These are phyloP conservation scores for Chamaenerion angustifolium DNA, from an alignment of 345 rosid species.

Conservation along the genomic window DNA sequence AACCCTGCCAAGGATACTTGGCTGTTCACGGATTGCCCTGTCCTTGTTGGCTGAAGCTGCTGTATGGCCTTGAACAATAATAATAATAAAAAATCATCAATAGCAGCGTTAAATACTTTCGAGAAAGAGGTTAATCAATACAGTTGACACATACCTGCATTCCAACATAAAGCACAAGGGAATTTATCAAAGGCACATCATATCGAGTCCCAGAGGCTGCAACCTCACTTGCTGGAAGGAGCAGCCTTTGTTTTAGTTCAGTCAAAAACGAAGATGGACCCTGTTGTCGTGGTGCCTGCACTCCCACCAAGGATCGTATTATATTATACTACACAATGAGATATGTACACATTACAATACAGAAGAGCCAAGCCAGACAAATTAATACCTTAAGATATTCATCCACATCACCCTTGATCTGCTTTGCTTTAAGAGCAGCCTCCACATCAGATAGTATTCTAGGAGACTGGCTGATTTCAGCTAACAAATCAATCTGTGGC, in stretches of 20 bases:
- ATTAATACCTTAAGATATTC: constrained; percentile 93
- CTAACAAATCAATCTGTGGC: constrained; percentile 81
- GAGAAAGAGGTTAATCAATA: too few species aligned
- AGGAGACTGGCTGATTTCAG: constrained; percentile 73
- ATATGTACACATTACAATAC: too few species aligned
- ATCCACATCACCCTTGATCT: constrained; percentile 79
- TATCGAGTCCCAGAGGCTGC: constrained; percentile 78
- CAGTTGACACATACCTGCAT: constrained; percentile 79
- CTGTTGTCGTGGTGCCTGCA: constrained; percentile 29
- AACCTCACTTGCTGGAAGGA: constrained; percentile 64
- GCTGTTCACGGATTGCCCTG: constrained; percentile 50
- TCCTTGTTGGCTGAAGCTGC: constrained; percentile 51
- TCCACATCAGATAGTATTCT: constrained; percentile 86
- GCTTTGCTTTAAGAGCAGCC: constrained; percentile 63
- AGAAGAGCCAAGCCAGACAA: too few species aligned
- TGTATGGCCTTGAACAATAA: constrained; percentile 46
- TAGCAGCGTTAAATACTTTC: too few species aligned
- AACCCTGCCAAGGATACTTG: constrained; percentile 28
- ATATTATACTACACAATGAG: too few species aligned
- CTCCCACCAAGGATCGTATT: too few species aligned
- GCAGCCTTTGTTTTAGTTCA: constrained; percentile 73
- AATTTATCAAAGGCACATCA: constrained; percentile 81
- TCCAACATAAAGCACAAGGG: constrained; percentile 93
- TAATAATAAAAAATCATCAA: background rate
- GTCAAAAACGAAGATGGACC: constrained; percentile 49